phyloP scores from a whole-genome alignment of 148 eudicot genomes.

The Limonium bicolor region DNA sequence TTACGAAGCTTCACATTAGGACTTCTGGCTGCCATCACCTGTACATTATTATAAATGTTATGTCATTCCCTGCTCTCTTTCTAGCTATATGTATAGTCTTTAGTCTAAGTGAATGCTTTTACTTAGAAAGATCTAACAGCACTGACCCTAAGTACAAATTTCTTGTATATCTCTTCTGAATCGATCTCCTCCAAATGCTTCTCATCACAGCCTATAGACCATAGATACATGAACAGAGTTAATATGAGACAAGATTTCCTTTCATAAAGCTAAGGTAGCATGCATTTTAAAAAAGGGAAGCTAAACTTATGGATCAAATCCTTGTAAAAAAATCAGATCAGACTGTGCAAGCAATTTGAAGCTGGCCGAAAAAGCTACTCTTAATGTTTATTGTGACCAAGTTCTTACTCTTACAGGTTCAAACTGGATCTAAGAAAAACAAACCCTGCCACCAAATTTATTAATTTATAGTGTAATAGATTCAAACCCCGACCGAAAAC shows the following conservation, averaged over 20 bases:
- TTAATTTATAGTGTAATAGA: too few species aligned
- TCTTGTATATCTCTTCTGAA: conserved; percentile 53
- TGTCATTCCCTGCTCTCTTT: not conserved
- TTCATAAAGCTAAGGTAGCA: not conserved
- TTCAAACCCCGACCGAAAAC: too few species aligned
- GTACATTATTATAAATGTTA: conserved; percentile 1
- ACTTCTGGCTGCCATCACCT: conserved; percentile 98
- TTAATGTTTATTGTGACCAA: too few species aligned
- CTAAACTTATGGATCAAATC: too few species aligned
- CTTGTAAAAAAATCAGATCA: not conserved
- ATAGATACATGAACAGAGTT: not conserved
- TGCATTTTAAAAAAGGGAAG: too few species aligned
- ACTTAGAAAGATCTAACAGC: too few species aligned
- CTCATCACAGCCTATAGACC: conserved; percentile 61
- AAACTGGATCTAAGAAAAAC: too few species aligned
- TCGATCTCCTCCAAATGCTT: conserved; percentile 81
- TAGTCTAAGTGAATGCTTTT: not conserved
- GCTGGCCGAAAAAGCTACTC: not conserved
- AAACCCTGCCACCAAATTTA: too few species aligned
- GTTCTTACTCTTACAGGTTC: too few species aligned
- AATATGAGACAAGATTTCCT: not conserved
- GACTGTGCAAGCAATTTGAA: not conserved
- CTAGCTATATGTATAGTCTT: not conserved
- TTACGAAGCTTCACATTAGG: conserved; percentile 56
- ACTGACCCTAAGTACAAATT: conserved; percentile 78